phyloP scores from a whole-genome alignment of 2,329 filamentous ascomycete genomes.

The Fusarium mexicanum region DNA sequence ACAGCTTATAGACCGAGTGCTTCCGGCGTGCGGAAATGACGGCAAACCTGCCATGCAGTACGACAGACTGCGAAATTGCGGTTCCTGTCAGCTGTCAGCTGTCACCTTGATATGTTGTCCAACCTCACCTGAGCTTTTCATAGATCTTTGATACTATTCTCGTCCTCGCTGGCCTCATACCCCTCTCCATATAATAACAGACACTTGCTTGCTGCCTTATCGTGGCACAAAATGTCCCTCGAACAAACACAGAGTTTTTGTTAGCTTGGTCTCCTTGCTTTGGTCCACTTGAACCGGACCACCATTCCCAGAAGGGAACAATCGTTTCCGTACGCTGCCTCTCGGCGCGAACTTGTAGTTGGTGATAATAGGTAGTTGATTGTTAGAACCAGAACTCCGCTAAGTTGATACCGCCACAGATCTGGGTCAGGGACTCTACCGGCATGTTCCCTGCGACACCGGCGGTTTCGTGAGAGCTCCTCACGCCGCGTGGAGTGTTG shows the following conservation, averaged over 20 bases:
- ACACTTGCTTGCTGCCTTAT: neutral
- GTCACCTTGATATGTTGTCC: neutral
- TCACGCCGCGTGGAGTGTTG: neutral
- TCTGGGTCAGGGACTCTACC: neutral
- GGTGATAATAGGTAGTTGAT: neutral
- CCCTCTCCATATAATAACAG: neutral
- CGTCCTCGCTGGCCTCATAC: neutral
- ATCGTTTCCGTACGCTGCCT: slow-evolving; percentile 1
- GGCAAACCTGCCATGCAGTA: slow-evolving; percentile 7
- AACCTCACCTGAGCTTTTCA: slow-evolving; percentile 11
- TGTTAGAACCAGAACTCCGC: neutral
- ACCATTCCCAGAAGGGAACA: neutral
- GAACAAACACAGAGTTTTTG: neutral
- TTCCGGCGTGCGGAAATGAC: slow-evolving; percentile 13
- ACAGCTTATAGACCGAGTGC: neutral
- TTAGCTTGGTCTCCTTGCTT: neutral
- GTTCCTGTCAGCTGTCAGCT: slow-evolving; percentile 2
- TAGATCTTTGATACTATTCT: slow-evolving; percentile 24
- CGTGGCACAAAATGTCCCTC: slow-evolving; percentile 9
- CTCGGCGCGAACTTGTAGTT: neutral
- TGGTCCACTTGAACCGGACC: slow-evolving; percentile 18
- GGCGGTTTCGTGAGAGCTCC: slow-evolving; percentile 19
- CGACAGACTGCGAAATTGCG: slow-evolving; percentile 12
- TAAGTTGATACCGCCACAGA: slow-evolving; percentile 20
- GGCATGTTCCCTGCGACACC: slow-evolving; percentile 12